phyloP scores from a whole-genome alignment of 1,284 basidiomycete genomes.

The Cryptococcus floricola region DNA sequence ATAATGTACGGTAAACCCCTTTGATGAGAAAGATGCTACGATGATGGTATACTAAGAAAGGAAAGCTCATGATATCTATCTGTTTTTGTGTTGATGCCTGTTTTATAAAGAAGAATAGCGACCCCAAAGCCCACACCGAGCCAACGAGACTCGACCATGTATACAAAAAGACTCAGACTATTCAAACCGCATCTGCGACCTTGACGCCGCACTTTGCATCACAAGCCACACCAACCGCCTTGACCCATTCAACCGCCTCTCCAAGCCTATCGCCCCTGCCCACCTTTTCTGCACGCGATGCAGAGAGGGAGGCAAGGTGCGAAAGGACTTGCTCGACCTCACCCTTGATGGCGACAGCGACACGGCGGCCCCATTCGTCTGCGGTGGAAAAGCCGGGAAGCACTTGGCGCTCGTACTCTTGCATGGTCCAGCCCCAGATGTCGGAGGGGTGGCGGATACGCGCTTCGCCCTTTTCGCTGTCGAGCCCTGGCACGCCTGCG shows the following conservation, averaged over 20 bases:
- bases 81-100: too few species aligned
- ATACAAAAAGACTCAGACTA: too few species aligned
- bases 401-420: constrained; percentile 47
- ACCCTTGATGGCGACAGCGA: constrained; percentile 44
- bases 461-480: constrained; percentile 11
- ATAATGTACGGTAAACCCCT: too few species aligned
- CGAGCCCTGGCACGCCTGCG: constrained; percentile 2
- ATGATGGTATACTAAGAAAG: too few species aligned
- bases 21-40: too few species aligned
- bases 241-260: constrained; percentile 43
- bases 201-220: constrained; percentile 42
- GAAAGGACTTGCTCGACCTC: constrained; percentile 42
- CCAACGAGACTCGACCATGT: too few species aligned
- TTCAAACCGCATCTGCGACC: constrained; percentile 20
- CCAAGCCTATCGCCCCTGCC: constrained; percentile 14
- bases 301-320: constrained; percentile 6
- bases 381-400: constrained; percentile 46
- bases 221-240: constrained; percentile 38
- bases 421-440: constrained; percentile 39
- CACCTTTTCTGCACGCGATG: constrained; percentile 11
- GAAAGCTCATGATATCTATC: too few species aligned
- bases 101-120: too few species aligned
- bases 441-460: constrained; percentile 34
- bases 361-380: constrained; percentile 45
- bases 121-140: too few species aligned